phyloP scores from a whole-genome alignment of 2,329 filamentous ascomycete genomes.

The Hymenoscyphus repandus region DNA sequence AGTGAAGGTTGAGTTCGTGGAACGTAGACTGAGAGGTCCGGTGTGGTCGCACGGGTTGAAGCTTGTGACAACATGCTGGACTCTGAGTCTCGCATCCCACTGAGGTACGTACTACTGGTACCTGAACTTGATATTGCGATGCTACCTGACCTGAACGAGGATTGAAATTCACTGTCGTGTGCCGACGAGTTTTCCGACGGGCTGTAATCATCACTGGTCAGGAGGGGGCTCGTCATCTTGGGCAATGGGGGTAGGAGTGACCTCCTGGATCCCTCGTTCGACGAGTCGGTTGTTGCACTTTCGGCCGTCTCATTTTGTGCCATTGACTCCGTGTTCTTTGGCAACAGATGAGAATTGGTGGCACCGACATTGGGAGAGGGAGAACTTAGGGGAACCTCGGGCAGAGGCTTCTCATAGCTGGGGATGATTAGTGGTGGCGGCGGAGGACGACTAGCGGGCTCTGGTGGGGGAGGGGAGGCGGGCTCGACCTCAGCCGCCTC shows the following conservation, averaged over 20 bases:
- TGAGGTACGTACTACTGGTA: conserved; percentile 73
- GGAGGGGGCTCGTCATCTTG: conserved; percentile 48
- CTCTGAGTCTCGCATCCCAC: conserved; percentile 69
- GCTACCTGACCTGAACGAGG: conserved; percentile 58
- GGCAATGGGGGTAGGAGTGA: conserved; percentile 52
- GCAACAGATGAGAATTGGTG: conserved; percentile 1
- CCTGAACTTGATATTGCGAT: conserved; percentile 71
- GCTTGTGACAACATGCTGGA: conserved; percentile 73
- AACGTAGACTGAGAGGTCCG: conserved; percentile 47
- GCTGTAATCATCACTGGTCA: conserved; percentile 44
- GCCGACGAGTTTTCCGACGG: conserved; percentile 39
- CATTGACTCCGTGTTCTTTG: conserved; percentile 13
- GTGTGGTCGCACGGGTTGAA: conserved; percentile 84
- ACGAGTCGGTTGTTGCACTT: conserved; percentile 32
- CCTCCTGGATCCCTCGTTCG: conserved; percentile 39
- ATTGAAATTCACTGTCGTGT: conserved; percentile 46
- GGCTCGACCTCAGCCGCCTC: conserved; percentile 8
- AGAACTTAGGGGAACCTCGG: conserved; percentile 49
- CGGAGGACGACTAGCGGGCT: conserved; percentile 36
- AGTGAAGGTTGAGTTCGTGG: conserved; percentile 51
- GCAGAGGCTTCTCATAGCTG: conserved; percentile 61
- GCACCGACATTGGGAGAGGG: conserved; percentile 26
- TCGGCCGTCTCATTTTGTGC: conserved; percentile 15
- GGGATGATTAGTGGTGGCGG: conserved; percentile 42
- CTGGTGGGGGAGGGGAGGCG: conserved; percentile 11